A percentile compares a stretch with the other conserved stretches of the same genome.
Conservation (phyloP, 148 eudicot genomes). For the Heliosperma pusillum region DNA sequence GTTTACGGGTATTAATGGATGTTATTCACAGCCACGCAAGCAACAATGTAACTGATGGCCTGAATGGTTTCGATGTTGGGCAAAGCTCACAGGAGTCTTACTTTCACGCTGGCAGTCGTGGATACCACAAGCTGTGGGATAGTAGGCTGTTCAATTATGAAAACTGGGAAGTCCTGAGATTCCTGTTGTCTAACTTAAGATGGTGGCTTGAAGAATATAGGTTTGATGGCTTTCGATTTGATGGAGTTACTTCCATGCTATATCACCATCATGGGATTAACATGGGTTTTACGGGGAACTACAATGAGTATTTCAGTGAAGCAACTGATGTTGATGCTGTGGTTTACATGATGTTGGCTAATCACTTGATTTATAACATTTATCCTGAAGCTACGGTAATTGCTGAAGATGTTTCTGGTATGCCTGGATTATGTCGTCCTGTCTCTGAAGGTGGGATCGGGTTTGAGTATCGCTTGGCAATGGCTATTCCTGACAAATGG, state of each 20-base stretch:
- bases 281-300: conserved; percentile 70
- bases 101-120: conserved; percentile 83
- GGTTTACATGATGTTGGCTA: conserved; percentile 91
- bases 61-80: conserved; percentile 92
- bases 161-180: conserved; percentile 98
- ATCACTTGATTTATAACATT: conserved; percentile 52
- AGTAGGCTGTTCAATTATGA: conserved; percentile 89
- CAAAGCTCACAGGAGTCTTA: conserved; percentile 88
- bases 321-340: conserved; percentile 89
- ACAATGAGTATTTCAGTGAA: conserved; percentile 86
- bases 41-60: conserved; percentile 85
- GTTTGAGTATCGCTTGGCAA: conserved; percentile 90
- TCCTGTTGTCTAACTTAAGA: conserved; percentile 83
- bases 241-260: conserved; percentile 94
- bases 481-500: conserved; percentile 98
- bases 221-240: conserved; percentile 96
- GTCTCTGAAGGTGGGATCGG: conserved; percentile 88
- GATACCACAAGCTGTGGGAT: conserved; percentile 90
- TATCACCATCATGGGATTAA: conserved; percentile 93
- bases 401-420: conserved; percentile 99
- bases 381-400: conserved; percentile 81
- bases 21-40: conserved; percentile 97
- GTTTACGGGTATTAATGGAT: conserved; percentile 85
- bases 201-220: conserved; percentile 95
- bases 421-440: conserved; percentile 90